phyloP scores from a whole-genome alignment of 768 basidiomycete genomes.

The Chlorophyllum brunneum region DNA sequence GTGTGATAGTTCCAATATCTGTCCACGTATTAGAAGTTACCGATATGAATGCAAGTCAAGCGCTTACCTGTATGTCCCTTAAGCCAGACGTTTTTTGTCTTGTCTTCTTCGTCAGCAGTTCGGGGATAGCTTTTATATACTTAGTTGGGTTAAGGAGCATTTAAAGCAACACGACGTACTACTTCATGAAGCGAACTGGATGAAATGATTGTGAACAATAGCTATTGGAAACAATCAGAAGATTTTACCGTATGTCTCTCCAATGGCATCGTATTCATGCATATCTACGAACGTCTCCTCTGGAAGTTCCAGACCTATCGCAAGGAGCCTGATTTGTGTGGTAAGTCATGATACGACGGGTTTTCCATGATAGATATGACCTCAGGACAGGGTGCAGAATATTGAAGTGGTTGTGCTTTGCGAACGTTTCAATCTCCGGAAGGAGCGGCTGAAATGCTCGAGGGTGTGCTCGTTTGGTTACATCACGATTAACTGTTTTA shows the following conservation, averaged over 20 bases:
- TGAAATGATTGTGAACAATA: not conserved
- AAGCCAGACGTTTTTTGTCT: conserved; percentile 55
- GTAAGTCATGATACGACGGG: not conserved
- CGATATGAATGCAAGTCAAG: no score
- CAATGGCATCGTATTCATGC: conserved; percentile 38
- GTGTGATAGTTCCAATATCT: conserved; percentile 55
- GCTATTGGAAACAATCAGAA: not conserved
- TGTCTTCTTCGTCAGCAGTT: conserved; percentile 42
- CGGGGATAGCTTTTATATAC: conserved; percentile 41
- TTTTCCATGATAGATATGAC: conserved; percentile 18
- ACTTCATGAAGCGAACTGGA: conserved; percentile 64
- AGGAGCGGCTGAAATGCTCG: conserved; percentile 44
- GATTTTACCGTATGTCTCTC: conserved; percentile 40
- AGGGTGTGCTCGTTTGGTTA: conserved; percentile 46
- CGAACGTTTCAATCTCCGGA: conserved; percentile 48
- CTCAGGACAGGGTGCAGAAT: conserved; percentile 47
- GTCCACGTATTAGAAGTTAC: not conserved
- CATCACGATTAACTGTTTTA: conserved; percentile 42
- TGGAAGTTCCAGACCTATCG: conserved; percentile 49
- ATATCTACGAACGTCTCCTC: conserved; percentile 47
- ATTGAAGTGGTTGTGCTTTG: conserved; percentile 47
- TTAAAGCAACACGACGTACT: conserved; percentile 31
- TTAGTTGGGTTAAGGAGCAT: no score
- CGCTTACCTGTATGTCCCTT: conserved; percentile 54
- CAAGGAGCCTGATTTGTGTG: conserved; percentile 36